phyloP scores from a whole-genome alignment of 2,329 filamentous ascomycete genomes.

The Colletotrichum tamarilloi region DNA sequence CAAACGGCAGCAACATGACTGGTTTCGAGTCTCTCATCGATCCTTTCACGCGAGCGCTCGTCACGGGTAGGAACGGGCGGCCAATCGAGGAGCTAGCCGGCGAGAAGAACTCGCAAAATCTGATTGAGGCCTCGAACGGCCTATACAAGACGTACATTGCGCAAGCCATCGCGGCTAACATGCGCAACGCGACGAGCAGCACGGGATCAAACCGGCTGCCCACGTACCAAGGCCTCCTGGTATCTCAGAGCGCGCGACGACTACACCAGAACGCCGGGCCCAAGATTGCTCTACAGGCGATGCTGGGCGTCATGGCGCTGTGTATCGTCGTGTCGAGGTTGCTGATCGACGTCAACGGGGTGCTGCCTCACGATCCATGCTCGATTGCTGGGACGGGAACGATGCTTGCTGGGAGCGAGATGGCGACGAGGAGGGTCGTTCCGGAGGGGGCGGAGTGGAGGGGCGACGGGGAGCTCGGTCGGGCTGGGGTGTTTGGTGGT shows the following conservation, averaged over 20 bases:
- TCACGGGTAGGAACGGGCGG: conserved; percentile 30
- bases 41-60: conserved; percentile 36
- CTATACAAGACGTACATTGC: conserved; percentile 42
- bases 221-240: conserved; percentile 31
- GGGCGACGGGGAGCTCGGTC: conserved; percentile 36
- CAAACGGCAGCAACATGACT: not conserved
- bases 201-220: conserved; percentile 16
- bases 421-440: conserved; percentile 38
- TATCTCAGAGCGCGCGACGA: conserved; percentile 22
- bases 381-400: conserved; percentile 43
- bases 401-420: conserved; percentile 41
- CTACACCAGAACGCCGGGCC: conserved; percentile 41
- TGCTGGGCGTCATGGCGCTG: conserved; percentile 43
- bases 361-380: conserved; percentile 45
- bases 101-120: conserved; percentile 31
- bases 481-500: conserved; percentile 31
- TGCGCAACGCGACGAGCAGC: conserved; percentile 34
- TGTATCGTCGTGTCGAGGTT: conserved; percentile 40
- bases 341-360: conserved; percentile 37
- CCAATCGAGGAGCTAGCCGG: conserved; percentile 35
- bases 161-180: conserved; percentile 42
- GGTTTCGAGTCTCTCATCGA: conserved; percentile 23
- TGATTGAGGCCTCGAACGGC: conserved; percentile 30
- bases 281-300: conserved; percentile 44
- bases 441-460: conserved; percentile 43